A percentile compares a stretch with the other conserved stretches of the same genome.
Evolutionary conservation across 192 early-diverging fungal species (phyloP).

Genomic region (Spizellomyces punctatus): DNA sequence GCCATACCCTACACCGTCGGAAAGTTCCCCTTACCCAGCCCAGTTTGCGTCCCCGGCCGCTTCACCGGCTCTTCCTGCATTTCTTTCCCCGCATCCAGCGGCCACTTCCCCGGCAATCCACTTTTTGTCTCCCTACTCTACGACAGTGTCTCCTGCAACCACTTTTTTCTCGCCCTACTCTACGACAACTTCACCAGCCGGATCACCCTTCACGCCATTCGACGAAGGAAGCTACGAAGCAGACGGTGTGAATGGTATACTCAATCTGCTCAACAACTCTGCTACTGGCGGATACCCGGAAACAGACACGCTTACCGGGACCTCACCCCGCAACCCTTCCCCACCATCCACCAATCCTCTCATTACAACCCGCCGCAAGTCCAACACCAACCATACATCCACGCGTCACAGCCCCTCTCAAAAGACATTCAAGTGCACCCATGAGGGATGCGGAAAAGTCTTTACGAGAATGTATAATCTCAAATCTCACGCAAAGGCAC

Average conservation of each 20-base stretch:
- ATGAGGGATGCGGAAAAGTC: conserved; percentile 60
- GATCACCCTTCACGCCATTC: neutral
- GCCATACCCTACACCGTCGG: neutral
- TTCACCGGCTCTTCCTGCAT: neutral
- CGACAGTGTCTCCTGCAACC: neutral
- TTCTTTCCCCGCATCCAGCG: neutral
- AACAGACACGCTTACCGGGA: neutral
- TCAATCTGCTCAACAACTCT: neutral
- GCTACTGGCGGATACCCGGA: neutral
- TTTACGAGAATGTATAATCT: conserved; percentile 70
- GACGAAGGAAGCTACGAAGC: neutral
- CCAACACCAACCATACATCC: neutral
- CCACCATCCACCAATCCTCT: too few species aligned
- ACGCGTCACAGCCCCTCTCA: conserved; percentile 1
- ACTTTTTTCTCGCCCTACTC: conserved; percentile 1
- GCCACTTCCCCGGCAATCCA: neutral
- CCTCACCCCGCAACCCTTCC: too few species aligned
- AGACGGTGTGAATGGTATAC: neutral
- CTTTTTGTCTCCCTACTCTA: conserved; percentile 21
- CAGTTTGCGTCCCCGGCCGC: neutral
- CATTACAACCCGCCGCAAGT: too few species aligned
- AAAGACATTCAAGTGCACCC: conserved; percentile 48
- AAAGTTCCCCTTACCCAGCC: neutral
- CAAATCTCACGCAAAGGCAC: conserved; percentile 64
- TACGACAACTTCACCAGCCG: neutral